Evolutionary conservation across 148 eudicot genomes (phyloP), one percentile per base, ranked within the genome.

Genomic region (Silene conica): DNA sequence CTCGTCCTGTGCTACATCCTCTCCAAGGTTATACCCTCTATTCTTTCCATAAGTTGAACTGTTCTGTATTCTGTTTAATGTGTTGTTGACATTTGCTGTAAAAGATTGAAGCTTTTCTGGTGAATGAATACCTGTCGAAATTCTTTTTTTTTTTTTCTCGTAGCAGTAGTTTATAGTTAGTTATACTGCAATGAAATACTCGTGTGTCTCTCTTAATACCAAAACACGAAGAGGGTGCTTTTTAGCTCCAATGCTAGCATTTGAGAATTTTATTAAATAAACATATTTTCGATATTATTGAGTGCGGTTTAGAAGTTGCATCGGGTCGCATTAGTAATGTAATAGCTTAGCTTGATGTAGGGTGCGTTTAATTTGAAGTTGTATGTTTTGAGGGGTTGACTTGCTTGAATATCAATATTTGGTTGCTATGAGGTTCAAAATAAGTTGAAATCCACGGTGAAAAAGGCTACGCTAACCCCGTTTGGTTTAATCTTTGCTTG

Each of bases 1-100:
- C 64, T 80, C 87, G 74, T 22, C 81, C 25, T 65, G 65, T 3
- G 74, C 83, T 69, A 75, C 46, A 22, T 69, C 83, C 4, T 18
- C 48, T 41, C 48, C 69, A 48, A 83, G 87, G 92, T 83, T 41
- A 55, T 11, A 72, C 72, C 70, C 12, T 57, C 21, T 69, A 71
- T 13, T 57, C 45, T 67, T 52, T 41, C 21, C 12, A 8, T 61
- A 34, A 22, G 19, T 31, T 6, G 22, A 54, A 56, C 16, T 31
- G 2, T 16, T n/a, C n/a, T n/a, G n/a, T n/a, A n/a, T n/a, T 70
- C 45, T 13, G 1, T n/a, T 20, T 45, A 21, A 9, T 73, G 3
- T 18, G 12, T 64, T 18, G 12, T 64, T 7, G 20, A 13, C n/a
- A 0, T 65, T 50, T 64, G 13, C 9, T 7, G 15, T 46, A 15